Percentiles rank a stretch among this genome's conserved stretches.
Evolutionary conservation across 116 monocot species (phyloP).

Genomic region (Zostera marina): DNA sequence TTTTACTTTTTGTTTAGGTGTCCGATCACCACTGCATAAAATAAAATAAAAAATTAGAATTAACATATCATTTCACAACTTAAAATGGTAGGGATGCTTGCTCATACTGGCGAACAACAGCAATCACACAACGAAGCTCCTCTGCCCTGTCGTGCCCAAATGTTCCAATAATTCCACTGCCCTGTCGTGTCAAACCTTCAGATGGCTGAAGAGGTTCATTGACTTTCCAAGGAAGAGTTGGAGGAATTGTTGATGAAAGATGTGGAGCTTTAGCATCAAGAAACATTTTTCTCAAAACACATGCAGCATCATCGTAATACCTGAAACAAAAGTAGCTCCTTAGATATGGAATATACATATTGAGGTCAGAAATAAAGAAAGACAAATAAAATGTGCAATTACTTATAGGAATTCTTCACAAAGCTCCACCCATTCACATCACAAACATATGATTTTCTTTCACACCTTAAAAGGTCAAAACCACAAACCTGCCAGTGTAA

Average conservation of each 20-base stretch:
- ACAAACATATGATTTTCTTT: constrained; percentile 97
- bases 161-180: constrained; percentile 87
- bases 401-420: constrained; percentile 99
- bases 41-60: neutral
- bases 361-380: neutral
- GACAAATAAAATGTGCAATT: constrained; percentile 10
- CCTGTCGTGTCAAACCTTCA: constrained; percentile 79
- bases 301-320: constrained; percentile 99
- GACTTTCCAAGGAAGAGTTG: constrained; percentile 90
- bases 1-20: constrained; percentile 99
- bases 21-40: constrained; percentile 80
- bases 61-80: neutral
- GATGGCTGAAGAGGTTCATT: constrained; percentile 64
- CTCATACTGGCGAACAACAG: constrained; percentile 89
- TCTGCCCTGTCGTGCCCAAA: constrained; percentile 97
- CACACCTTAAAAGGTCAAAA: constrained; percentile 92
- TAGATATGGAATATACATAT: neutral
- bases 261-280: constrained; percentile 99
- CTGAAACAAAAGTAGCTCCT: constrained; percentile 19
- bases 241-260: constrained; percentile 91
- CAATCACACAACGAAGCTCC: constrained; percentile 96
- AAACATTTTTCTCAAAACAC: constrained; percentile 93
- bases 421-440: constrained; percentile 99
- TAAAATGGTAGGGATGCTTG: neutral
- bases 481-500: constrained; percentile 72